phyloP scores from a whole-genome alignment of 495 filamentous ascomycete genomes.

The Penicillium manginii region DNA sequence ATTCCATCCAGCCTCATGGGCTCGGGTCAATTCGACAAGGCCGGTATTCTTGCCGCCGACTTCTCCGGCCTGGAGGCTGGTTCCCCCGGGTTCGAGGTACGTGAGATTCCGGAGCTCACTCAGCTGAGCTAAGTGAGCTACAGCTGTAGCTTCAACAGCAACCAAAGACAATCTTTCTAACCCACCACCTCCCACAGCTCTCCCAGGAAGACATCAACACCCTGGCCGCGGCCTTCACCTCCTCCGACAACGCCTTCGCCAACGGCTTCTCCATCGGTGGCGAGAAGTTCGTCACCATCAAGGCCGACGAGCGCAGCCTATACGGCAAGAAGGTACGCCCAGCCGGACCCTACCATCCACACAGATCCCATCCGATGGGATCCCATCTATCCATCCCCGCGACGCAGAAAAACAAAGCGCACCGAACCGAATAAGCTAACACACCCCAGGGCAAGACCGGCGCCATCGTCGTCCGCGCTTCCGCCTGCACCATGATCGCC shows the following conservation, averaged over 20 bases:
- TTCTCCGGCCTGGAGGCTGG: conserved; percentile 84
- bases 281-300: conserved; percentile 72
- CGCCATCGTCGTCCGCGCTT: conserved; percentile 77
- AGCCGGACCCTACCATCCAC: too few relatives aligned
- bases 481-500: conserved; percentile 80
- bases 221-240: conserved; percentile 38
- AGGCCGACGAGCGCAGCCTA: conserved; percentile 73
- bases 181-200: conserved; percentile 26
- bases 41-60: conserved; percentile 79
- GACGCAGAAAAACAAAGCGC: too few relatives aligned
- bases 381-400: too few relatives aligned
- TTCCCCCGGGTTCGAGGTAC: conserved; percentile 69
- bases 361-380: too few relatives aligned
- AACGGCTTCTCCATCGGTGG: conserved; percentile 71
- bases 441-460: conserved; percentile 76
- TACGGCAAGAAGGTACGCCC: conserved; percentile 79
- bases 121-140: conserved; percentile 27
- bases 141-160: too few relatives aligned
- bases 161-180: too few relatives aligned
- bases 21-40: conserved; percentile 82
- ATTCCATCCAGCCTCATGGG: conserved; percentile 69
- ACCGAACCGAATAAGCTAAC: background rate
- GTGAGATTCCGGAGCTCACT: conserved; percentile 46
- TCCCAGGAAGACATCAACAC: conserved; percentile 43
- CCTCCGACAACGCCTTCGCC: conserved; percentile 32